These are phyloP conservation scores for Breynia disticha DNA, from an alignment of 441 rosid species.

Conservation along the genomic window DNA sequence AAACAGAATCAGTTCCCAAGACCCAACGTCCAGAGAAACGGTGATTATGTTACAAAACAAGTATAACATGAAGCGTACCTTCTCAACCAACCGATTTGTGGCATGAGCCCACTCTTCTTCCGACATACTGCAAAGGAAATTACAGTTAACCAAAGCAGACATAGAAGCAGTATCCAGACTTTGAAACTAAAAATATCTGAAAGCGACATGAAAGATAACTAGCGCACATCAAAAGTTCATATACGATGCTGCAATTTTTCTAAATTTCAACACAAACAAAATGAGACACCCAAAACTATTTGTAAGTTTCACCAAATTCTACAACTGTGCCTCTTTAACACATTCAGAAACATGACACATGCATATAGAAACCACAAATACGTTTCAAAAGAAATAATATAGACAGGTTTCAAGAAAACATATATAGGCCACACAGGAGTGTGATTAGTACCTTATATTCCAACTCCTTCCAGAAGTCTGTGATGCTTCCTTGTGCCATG, in stretches of 20 bases:
- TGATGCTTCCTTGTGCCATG: constrained; percentile 65
- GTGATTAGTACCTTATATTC: constrained; percentile 37
- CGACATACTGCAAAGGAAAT: constrained; percentile 37
- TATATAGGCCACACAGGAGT: background rate
- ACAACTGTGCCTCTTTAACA: too few species aligned
- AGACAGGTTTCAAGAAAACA: background rate
- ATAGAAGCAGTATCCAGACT: background rate
- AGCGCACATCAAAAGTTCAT: constrained; percentile 22
- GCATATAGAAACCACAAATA: background rate
- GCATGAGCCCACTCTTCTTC: constrained; percentile 72
- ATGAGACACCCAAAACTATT: too few species aligned
- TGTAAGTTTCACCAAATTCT: too few species aligned
- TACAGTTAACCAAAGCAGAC: background rate
- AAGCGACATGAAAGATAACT: constrained; percentile 5
- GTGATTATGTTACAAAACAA: background rate
- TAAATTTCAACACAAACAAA: too few species aligned
- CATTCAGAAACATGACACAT: too few species aligned
- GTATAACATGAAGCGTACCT: constrained; percentile 35
- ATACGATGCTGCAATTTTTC: too few species aligned
- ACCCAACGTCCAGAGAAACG: background rate
- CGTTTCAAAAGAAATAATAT: background rate
- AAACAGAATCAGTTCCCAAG: background rate
- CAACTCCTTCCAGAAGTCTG: constrained; percentile 30
- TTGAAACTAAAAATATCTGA: background rate
- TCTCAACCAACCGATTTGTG: constrained; percentile 58